These are phyloP conservation scores for Aspergillus nanangensis DNA, from an alignment of 495 filamentous ascomycete genomes.

Conservation along the genomic window DNA sequence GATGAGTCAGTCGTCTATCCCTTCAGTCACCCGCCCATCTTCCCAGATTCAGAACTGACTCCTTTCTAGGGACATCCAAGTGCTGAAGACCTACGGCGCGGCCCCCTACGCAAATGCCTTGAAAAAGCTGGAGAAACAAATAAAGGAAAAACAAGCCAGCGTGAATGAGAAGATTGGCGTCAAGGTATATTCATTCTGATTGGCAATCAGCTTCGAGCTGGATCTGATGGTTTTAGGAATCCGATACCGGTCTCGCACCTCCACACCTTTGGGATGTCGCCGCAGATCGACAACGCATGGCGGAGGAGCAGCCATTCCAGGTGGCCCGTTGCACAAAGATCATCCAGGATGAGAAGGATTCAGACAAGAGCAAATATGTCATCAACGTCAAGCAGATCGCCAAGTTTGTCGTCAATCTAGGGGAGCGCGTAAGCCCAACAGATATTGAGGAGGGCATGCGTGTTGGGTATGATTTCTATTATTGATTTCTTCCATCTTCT, in stretches of 20 bases:
- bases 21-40: too few species aligned
- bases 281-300: conserved; percentile 96
- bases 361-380: conserved; percentile 99
- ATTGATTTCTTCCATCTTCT: neutral
- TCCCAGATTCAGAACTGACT: too few species aligned
- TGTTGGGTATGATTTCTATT: conserved; percentile 61
- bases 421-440: conserved; percentile 93
- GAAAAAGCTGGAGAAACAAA: conserved; percentile 96
- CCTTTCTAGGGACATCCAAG: conserved; percentile 82
- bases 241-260: conserved; percentile 95
- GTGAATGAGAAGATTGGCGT: conserved; percentile 97
- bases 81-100: conserved; percentile 97
- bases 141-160: conserved; percentile 93
- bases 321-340: conserved; percentile 99
- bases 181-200: conserved; percentile 40
- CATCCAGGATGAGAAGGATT: conserved; percentile 93
- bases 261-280: conserved; percentile 99
- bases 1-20: conserved; percentile 69
- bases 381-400: conserved; percentile 99
- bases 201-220: conserved; percentile 4
- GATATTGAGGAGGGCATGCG: conserved; percentile 99
- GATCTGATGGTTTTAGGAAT: conserved; percentile 62
- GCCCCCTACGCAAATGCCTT: conserved; percentile 89
- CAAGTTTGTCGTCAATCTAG: conserved; percentile 98
- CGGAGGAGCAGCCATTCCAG: conserved; percentile 95